Evolutionary conservation across 768 basidiomycete species (phyloP), one percentile per base, ranked within the genome.

Genomic region (Podaxis sp.): DNA sequence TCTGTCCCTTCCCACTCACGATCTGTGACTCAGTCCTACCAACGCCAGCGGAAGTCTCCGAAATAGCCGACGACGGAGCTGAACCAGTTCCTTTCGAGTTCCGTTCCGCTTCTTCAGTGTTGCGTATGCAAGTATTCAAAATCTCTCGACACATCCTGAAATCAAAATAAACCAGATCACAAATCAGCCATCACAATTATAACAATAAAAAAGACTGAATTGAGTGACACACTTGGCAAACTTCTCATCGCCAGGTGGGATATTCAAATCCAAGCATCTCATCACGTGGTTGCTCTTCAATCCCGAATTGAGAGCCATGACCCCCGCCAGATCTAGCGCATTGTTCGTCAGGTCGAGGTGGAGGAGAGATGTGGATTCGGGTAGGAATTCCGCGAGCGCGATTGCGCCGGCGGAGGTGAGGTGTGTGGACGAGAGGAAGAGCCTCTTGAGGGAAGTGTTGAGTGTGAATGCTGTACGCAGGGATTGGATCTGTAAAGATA

Each of bases 311-410:
- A 99, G 84, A 0, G 97, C 97, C 86, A 98, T 89, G 3, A 97
- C 90, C 17, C 93, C 96, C 0, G 96, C 95, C 39, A 95, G 81
- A 70, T 95, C 95, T 36, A 99, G 77, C 5, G 80, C 74, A 72
- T 96, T 96, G 67, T 83, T 77, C 0, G 95, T 97, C 30, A 97
- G 76, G 74, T 98, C 97, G 59, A 99, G 87, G 73, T 99, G 96
- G 0, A 98, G 80, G 4, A 99, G 80, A 0, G 90, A 90, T 17
- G 82, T 84, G 0, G 92, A 89, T 72, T 99, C 96, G 0, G 96
- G 95, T 0, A 99, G 84, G 78, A 97, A 99, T 73, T 99, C 96
- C 2, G 96, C 97, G 1, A 99, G 84, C 0, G 94, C 90, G 65
- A 99, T 99, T 0, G 96, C 96, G 1, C 95, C 95, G 0, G 88